Conservation (phyloP, 169 alveolate species). For the Cyclospora cayetanensis region DNA sequence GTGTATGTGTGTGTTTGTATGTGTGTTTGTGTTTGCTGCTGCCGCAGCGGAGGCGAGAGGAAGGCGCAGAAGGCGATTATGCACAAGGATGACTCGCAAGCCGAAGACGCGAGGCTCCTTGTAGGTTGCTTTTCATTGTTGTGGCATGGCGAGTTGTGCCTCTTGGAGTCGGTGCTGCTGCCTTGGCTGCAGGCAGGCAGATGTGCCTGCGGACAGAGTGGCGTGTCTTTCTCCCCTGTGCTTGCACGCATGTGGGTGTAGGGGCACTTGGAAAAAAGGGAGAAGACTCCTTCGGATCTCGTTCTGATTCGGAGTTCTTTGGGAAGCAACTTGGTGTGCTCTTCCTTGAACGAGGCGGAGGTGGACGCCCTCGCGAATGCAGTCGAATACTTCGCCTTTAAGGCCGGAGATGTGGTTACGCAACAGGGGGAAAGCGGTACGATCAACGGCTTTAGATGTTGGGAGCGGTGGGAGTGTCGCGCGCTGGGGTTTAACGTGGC, state of each 20-base stretch:
- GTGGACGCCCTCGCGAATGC: constrained; percentile 87
- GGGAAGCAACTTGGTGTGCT: constrained; percentile 86
- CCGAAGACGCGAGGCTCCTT: constrained; percentile 8
- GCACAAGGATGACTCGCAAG: constrained; percentile 48
- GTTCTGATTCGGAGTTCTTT: constrained; percentile 84
- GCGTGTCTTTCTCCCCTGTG: background rate
- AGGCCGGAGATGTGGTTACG: constrained; percentile 86
- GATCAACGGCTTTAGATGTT: background rate
- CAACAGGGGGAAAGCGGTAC: constrained; percentile 87
- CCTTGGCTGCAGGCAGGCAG: background rate
- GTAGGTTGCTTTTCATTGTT: background rate
- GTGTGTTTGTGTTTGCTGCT: background rate
- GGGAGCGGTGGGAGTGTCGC: background rate
- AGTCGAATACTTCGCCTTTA: constrained; percentile 88
- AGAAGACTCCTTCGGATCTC: constrained; percentile 79
- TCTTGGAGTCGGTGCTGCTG: background rate
- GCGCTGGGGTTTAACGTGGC: background rate
- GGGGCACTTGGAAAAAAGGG: constrained; percentile 52
- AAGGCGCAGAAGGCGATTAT: constrained; percentile 52
- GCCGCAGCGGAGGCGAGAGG: constrained; percentile 57
- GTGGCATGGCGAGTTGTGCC: background rate
- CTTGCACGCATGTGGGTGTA: background rate
- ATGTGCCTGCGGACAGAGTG: background rate
- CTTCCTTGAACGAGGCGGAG: constrained; percentile 88
- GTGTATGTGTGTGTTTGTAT: too few species aligned